Evolutionary conservation across 768 basidiomycete species (phyloP).

Genomic region (Dentipellis fragilis): DNA sequence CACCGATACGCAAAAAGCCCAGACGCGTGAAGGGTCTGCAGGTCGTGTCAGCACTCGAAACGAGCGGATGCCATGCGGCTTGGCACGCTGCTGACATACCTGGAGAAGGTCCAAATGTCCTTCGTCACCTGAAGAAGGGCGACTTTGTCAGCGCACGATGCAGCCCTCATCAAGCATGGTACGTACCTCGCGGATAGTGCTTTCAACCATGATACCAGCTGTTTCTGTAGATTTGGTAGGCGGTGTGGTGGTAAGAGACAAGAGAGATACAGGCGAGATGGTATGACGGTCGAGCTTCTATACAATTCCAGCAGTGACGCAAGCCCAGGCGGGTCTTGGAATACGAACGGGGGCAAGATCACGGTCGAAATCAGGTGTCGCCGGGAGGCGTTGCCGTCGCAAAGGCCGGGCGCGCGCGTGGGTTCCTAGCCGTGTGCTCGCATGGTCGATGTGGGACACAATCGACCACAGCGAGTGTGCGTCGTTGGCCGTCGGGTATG

Average conservation of each 20-base stretch:
- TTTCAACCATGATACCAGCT: conserved; percentile 17
- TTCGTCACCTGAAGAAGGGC: conserved; percentile 21
- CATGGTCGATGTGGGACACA: no score
- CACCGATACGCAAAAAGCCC: conserved; percentile 66
- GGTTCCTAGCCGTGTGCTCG: background rate
- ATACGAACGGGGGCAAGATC: no score
- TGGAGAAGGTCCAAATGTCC: conserved; percentile 58
- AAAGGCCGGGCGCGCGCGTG: background rate
- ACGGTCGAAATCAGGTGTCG: background rate
- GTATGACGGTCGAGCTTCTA: no score
- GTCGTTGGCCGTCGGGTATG: no score
- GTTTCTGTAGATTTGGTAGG: background rate
- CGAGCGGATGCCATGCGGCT: background rate
- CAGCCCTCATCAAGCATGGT: background rate
- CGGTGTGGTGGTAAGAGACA: background rate
- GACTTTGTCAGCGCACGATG: background rate
- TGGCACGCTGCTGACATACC: conserved; percentile 24
- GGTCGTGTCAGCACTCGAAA: background rate
- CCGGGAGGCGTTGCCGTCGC: background rate
- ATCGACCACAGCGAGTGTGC: no score
- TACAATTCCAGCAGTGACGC: no score
- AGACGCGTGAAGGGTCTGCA: conserved; percentile 58
- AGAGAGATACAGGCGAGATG: background rate
- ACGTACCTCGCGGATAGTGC: conserved; percentile 32
- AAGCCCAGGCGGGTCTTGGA: no score